These are phyloP conservation scores for Alternaria consortialis DNA, from an alignment of 2,329 filamentous ascomycete genomes.

Conservation along the genomic window DNA sequence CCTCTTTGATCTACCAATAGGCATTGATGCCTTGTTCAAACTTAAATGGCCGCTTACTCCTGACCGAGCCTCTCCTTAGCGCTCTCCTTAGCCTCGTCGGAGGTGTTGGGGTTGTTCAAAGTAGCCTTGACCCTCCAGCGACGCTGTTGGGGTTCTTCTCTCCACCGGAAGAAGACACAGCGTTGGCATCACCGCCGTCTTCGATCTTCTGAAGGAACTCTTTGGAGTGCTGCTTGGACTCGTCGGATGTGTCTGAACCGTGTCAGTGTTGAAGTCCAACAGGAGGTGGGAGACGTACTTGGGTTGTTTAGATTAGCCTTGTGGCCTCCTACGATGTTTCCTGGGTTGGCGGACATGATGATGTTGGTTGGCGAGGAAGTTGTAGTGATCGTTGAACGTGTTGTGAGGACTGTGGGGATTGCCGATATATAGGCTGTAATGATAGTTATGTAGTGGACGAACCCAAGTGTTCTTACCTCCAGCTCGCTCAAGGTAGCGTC, in stretches of 20 bases:
- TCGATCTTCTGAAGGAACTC: constrained; percentile 63
- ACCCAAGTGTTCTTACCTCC: constrained; percentile 1
- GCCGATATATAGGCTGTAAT: constrained; percentile 2
- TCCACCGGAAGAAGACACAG: constrained; percentile 22
- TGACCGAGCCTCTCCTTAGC: constrained; percentile 63
- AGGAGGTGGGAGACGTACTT: constrained; percentile 37
- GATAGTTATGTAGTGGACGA: not conserved
- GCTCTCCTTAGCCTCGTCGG: constrained; percentile 64
- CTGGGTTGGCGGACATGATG: constrained; percentile 58
- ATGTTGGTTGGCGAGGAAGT: not conserved
- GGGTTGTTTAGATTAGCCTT: constrained; percentile 68
- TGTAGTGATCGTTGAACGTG: not conserved
- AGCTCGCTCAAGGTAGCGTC: not conserved
- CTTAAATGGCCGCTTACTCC: constrained; percentile 8
- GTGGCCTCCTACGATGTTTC: constrained; percentile 65
- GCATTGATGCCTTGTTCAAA: not conserved
- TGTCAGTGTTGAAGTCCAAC: not conserved
- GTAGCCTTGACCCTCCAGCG: constrained; percentile 51
- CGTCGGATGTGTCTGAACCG: constrained; percentile 58
- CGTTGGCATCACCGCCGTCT: constrained; percentile 53
- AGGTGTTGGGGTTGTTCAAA: constrained; percentile 65
- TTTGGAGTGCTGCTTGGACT: constrained; percentile 65
- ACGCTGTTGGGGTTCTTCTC: constrained; percentile 66
- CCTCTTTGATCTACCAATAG: constrained; percentile 2
- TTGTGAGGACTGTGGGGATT: not conserved